A percentile compares a stretch with the other conserved stretches of the same genome.
Conservation (phyloP, 2,329 filamentous ascomycete genomes). For the Ophiostoma populinum region DNA sequence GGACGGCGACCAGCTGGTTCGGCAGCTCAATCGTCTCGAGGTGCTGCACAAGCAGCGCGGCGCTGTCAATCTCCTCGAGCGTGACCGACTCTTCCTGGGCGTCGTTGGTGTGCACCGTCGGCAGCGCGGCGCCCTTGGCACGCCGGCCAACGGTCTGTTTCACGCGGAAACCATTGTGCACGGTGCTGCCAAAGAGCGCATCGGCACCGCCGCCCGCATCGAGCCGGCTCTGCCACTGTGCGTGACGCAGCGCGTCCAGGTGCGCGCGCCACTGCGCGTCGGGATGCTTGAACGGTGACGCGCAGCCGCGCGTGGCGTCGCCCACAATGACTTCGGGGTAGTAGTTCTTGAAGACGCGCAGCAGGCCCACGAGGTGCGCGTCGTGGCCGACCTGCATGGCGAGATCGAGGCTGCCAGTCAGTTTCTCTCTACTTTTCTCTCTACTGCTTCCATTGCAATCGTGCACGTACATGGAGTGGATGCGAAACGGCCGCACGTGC, state of each 20-base stretch:
- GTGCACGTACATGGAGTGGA: slow-evolving; percentile 48
- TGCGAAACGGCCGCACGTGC: slow-evolving; percentile 70
- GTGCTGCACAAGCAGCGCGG: slow-evolving; percentile 49
- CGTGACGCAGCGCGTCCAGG: slow-evolving; percentile 48
- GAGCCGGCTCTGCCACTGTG: slow-evolving; percentile 30
- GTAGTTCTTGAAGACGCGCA: slow-evolving; percentile 78
- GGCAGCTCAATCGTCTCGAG: slow-evolving; percentile 67
- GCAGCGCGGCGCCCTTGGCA: slow-evolving; percentile 24
- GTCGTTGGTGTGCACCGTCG: slow-evolving; percentile 56
- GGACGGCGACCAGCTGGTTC: slow-evolving; percentile 61
- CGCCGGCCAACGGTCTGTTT: slow-evolving; percentile 11
- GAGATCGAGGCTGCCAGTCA: slow-evolving; percentile 30
- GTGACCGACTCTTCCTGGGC: slow-evolving; percentile 51
- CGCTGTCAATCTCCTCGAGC: slow-evolving; percentile 62
- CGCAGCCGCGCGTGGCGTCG: slow-evolving; percentile 42
- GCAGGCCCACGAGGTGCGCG: slow-evolving; percentile 52
- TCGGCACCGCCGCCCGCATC: slow-evolving; percentile 15
- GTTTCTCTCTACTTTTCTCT: not conserved
- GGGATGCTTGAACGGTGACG: slow-evolving; percentile 53
- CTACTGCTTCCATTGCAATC: not conserved
- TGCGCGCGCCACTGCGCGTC: slow-evolving; percentile 57
- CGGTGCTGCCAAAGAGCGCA: slow-evolving; percentile 15
- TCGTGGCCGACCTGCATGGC: slow-evolving; percentile 52
- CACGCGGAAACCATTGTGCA: slow-evolving; percentile 44
- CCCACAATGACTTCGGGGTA: slow-evolving; percentile 78